Percentiles rank a stretch among this genome's conserved stretches.
Conservation (phyloP, 2,329 filamentous ascomycete species). For the Diaporthe sp. region DNA sequence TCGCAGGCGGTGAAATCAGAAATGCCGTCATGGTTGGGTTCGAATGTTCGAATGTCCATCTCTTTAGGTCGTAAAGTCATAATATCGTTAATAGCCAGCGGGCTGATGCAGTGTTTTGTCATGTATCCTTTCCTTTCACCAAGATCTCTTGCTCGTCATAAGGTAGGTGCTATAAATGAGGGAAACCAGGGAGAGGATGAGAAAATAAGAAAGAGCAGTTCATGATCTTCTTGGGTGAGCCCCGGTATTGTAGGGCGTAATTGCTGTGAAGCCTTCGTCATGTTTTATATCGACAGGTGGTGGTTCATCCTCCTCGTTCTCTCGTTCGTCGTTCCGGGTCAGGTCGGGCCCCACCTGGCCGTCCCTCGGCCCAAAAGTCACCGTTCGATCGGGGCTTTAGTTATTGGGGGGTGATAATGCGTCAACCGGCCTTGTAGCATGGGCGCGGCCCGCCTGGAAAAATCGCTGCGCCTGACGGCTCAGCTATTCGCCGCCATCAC, state of each 20-base stretch:
- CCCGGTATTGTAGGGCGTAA: constrained; percentile 44
- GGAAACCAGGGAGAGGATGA: neutral
- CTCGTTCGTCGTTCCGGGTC: constrained; percentile 7
- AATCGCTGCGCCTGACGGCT: neutral
- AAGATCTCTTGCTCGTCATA: constrained; percentile 34
- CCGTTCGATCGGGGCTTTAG: neutral
- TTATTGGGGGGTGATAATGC: neutral
- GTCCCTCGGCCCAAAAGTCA: neutral
- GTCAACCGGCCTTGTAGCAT: neutral
- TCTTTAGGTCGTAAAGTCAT: constrained; percentile 37
- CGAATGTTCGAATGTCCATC: constrained; percentile 39
- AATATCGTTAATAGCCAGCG: constrained; percentile 32
- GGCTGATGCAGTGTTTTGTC: constrained; percentile 26
- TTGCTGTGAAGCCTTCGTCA: constrained; percentile 52
- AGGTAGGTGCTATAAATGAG: constrained; percentile 31
- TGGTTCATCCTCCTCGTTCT: constrained; percentile 4
- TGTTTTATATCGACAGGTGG: constrained; percentile 46
- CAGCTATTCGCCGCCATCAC: neutral
- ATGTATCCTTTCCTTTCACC: constrained; percentile 12
- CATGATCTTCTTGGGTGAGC: constrained; percentile 31
- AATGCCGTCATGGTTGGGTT: constrained; percentile 22
- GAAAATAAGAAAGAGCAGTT: neutral
- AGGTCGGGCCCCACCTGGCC: neutral
- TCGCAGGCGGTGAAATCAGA: neutral
- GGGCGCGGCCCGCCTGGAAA: neutral